Base-by-base conservation (phyloP, 2,329 filamentous ascomycete species). In the Diaporthe sp. region DNA sequence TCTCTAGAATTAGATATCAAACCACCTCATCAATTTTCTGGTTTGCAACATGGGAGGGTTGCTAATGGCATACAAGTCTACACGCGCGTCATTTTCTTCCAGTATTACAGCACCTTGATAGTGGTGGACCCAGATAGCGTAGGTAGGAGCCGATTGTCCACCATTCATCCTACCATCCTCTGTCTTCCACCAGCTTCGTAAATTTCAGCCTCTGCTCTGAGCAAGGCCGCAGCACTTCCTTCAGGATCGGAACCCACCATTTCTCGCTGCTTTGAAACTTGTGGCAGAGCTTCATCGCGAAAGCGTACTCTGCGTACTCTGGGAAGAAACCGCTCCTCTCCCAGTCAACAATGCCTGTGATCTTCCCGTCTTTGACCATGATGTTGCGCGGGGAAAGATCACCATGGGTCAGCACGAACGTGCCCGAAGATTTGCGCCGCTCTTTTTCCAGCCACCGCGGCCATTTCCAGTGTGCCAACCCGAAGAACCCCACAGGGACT, bases 301-400 rank as follows among this genome's bases (percentile, higher is more conserved):
- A 74, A 1, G 72, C 76, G n/a, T 74, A 77, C 42, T 76, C 76
- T 4, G 72, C 74, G 59, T 77, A 77, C 37, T 76, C 74, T 7
- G 76, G 76, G 57, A 73, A 77, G 51, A 76, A 76, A 3, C 76
- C 76, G 51, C 76, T 74, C 31, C 58, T 62, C 19, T 76, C 76
- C 76, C 76, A 77, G 68, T 76, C 74, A 15, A 77, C 46, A 37
- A 77, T 77, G 10, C 75, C 76, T 15, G 72, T 75, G 15, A 76
- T 62, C 0, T 62, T 53, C 0, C 49, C 68, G 12, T 68, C 68
- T 6, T 74, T 51, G 2, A 71, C 68, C 51, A 76, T 49, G 53
- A 77, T 76, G 49, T 77, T 76, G 6, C 74, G 68, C 34, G 74
- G 67, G 15, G 61, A 57, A 15, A 73, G 58, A 22, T 73, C 71